These are phyloP conservation scores for Tricholomella constricta DNA, from an alignment of 768 basidiomycete species.

Conservation along the genomic window DNA sequence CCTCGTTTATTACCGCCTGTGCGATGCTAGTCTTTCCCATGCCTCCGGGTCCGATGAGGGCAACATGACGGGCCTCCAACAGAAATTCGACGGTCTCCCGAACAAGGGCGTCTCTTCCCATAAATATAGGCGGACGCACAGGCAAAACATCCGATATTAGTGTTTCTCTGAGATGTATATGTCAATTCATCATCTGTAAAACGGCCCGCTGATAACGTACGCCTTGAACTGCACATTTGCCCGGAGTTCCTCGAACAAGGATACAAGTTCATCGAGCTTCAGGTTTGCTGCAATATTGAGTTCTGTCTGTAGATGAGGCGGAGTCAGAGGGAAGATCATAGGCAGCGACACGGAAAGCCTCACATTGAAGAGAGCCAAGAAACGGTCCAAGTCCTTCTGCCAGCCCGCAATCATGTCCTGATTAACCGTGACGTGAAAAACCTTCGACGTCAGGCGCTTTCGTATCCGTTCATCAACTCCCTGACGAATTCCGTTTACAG, in stretches of 20 bases:
- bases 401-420: conserved; percentile 11
- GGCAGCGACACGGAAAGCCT: not conserved
- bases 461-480: conserved; percentile 4
- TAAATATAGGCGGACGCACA: not conserved
- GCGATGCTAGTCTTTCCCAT: conserved; percentile 18
- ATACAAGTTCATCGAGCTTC: conserved; percentile 11
- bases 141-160: not conserved
- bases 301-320: conserved; percentile 1
- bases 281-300: conserved; percentile 8
- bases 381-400: conserved; percentile 6
- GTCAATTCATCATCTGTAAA: no score
- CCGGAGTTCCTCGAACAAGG: conserved; percentile 1
- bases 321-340: not conserved
- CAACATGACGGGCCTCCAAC: not conserved
- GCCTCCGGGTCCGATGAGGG: conserved; percentile 14
- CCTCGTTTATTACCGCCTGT: conserved; percentile 6
- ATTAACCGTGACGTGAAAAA: conserved; percentile 9
- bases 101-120: conserved; percentile 1
- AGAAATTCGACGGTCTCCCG: not conserved
- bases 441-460: conserved; percentile 1
- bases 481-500: not conserved
- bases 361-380: conserved; percentile 10
- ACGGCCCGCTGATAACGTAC: no score
- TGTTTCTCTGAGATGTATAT: not conserved
- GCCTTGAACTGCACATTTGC: not conserved